These are phyloP conservation scores for Pseudocercospora pini-densiflorae DNA, from an alignment of 2,329 filamentous ascomycete genomes.

Conservation along the genomic window DNA sequence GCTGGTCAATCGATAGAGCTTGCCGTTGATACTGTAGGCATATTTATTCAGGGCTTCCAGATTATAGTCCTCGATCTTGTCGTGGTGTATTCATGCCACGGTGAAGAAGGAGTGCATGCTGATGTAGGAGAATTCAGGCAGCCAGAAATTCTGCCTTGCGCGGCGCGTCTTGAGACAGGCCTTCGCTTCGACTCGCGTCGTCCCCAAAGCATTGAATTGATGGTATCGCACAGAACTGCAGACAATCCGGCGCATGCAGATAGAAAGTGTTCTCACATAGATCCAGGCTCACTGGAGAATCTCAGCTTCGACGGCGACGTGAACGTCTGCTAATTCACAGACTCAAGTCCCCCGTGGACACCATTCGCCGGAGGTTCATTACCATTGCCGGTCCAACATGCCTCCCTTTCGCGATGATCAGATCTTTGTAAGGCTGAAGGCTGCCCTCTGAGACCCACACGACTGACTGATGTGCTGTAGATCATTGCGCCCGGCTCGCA, in stretches of 20 bases:
- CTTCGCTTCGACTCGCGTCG: background rate
- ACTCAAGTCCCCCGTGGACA: background rate
- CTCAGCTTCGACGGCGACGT: too few relatives aligned
- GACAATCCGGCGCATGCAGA: too few relatives aligned
- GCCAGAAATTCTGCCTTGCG: background rate
- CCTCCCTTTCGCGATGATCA: constrained; percentile 43
- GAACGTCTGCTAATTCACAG: background rate
- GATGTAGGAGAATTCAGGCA: background rate
- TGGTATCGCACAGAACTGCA: too few relatives aligned
- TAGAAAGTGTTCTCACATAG: too few relatives aligned
- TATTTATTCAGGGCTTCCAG: too few relatives aligned
- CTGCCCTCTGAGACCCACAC: background rate
- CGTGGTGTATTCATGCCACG: too few relatives aligned
- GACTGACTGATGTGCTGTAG: constrained; percentile 24
- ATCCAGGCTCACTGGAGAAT: too few relatives aligned
- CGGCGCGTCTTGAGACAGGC: background rate
- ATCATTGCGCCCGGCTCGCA: constrained; percentile 83
- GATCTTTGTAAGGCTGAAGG: constrained; percentile 35
- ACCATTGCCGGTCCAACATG: constrained; percentile 29
- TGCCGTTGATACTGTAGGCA: too few relatives aligned
- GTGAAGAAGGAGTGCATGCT: too few relatives aligned
- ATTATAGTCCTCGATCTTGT: too few relatives aligned
- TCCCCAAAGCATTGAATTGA: background rate
- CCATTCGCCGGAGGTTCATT: background rate
- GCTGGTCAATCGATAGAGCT: too few relatives aligned